Evolutionary conservation across 805 yeast species (phyloP).

Genomic region (Cyberlindnera subsufficiens): DNA sequence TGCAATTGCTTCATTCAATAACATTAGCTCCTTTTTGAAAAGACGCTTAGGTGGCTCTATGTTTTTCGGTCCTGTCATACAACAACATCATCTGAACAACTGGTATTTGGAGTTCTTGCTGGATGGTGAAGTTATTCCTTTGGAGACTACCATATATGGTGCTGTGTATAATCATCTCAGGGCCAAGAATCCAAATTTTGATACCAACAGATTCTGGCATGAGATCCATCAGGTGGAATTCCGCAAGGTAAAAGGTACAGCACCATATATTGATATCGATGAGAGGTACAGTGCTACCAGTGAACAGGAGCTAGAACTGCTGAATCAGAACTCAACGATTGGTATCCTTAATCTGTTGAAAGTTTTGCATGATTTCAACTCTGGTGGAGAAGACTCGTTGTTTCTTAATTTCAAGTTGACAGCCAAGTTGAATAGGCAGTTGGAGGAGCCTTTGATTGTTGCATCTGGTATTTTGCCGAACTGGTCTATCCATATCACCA

Average conservation of each 20-base stretch:
- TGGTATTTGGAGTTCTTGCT: constrained; percentile 51
- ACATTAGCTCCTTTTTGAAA: constrained; percentile 38
- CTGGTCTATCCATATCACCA: constrained; percentile 75
- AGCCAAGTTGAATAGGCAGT: constrained; percentile 78
- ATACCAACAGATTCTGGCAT: constrained; percentile 52
- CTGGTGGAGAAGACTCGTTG: constrained; percentile 5
- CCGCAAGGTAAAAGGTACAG: constrained; percentile 29
- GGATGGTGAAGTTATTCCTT: constrained; percentile 52
- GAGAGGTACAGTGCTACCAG: constrained; percentile 25
- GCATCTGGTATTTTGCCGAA: constrained; percentile 82
- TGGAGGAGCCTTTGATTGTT: constrained; percentile 84
- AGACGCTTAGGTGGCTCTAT: constrained; percentile 28
- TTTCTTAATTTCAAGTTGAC: constrained; percentile 78
- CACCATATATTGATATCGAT: constrained; percentile 17
- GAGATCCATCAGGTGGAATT: constrained; percentile 47
- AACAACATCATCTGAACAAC: constrained; percentile 10
- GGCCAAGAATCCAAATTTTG: constrained; percentile 31
- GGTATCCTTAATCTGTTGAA: constrained; percentile 44
- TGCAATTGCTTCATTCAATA: constrained; percentile 44
- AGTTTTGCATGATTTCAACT: constrained; percentile 32
- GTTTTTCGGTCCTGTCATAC: constrained; percentile 16
- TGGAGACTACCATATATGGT: constrained; percentile 70
- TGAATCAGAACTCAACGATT: constrained; percentile 26
- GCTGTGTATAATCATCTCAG: constrained; percentile 54
- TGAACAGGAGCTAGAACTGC: constrained; percentile 24